Evolutionary conservation across 2,329 filamentous ascomycete genomes (phyloP).

Genomic region (Chalara sp.): DNA sequence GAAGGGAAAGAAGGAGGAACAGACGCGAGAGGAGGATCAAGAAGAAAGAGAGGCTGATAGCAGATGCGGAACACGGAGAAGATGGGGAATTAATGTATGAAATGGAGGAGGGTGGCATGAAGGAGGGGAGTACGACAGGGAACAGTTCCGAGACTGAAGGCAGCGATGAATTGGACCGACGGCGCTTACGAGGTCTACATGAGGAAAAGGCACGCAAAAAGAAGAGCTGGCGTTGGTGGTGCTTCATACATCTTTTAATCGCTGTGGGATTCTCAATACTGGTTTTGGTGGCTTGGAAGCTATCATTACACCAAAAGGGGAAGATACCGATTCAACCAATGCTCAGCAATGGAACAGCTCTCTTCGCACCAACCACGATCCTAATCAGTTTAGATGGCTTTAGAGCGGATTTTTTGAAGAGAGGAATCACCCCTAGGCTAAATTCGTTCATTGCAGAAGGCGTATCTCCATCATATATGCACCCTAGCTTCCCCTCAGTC

Average conservation of each 20-base stretch:
- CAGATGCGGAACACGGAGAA: constrained; percentile 53
- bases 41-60: constrained; percentile 46
- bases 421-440: constrained; percentile 76
- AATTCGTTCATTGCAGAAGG: constrained; percentile 71
- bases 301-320: constrained; percentile 41
- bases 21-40: constrained; percentile 39
- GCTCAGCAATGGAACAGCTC: constrained; percentile 74
- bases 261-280: constrained; percentile 49
- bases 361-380: constrained; percentile 88
- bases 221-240: constrained; percentile 46
- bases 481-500: constrained; percentile 88
- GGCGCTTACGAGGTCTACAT: constrained; percentile 38
- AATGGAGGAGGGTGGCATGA: constrained; percentile 72
- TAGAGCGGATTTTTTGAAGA: constrained; percentile 80
- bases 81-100: constrained; percentile 79
- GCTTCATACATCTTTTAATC: constrained; percentile 45
- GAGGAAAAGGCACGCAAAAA: constrained; percentile 42
- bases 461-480: constrained; percentile 87
- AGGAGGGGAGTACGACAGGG: constrained; percentile 57
- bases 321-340: constrained; percentile 28
- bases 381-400: constrained; percentile 94
- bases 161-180: constrained; percentile 51
- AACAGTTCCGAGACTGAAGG: constrained; percentile 55
- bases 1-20: constrained; percentile 36
- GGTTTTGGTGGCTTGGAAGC: constrained; percentile 50